A percentile compares a stretch with the other conserved stretches of the same genome.
These are phyloP conservation scores for Pleoardoris graminearum DNA, from an alignment of 2,329 filamentous ascomycete genomes.

Conservation along the genomic window DNA sequence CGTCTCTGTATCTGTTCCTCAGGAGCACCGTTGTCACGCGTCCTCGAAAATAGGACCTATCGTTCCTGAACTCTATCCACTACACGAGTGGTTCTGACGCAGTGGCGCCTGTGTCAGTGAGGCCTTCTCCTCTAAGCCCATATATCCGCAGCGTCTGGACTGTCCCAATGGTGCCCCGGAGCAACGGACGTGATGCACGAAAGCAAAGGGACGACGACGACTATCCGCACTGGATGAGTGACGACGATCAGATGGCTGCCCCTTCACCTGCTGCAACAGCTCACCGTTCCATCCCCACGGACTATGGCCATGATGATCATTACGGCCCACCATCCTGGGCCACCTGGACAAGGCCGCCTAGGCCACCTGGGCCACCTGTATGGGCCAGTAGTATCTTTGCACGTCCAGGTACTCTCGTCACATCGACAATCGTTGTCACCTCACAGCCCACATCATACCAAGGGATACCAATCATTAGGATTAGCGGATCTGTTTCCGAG, in stretches of 20 bases:
- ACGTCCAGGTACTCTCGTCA: not conserved
- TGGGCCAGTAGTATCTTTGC: not conserved
- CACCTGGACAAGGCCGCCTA: slow-evolving; percentile 1
- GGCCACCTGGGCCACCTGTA: not conserved
- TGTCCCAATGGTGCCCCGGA: not conserved
- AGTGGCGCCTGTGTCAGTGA: not conserved
- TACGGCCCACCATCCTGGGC: slow-evolving; percentile 1
- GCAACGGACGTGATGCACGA: not conserved
- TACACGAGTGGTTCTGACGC: not conserved
- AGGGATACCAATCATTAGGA: not conserved
- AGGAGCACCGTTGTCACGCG: not conserved
- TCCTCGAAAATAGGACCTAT: not conserved
- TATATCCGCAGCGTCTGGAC: not conserved
- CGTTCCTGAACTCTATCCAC: not conserved
- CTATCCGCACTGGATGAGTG: not conserved
- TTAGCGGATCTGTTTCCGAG: not conserved
- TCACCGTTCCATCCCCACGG: not conserved
- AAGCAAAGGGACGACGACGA: slow-evolving; percentile 1
- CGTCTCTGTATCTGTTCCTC: not conserved
- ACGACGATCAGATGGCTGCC: not conserved
- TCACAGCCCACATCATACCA: not conserved
- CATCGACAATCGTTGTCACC: not conserved
- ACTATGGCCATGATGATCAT: slow-evolving; percentile 10
- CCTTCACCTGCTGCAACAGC: not conserved
- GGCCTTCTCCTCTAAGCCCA: not conserved